phyloP scores from a whole-genome alignment of 495 filamentous ascomycete species.

The Lentithecium fluviatile region DNA sequence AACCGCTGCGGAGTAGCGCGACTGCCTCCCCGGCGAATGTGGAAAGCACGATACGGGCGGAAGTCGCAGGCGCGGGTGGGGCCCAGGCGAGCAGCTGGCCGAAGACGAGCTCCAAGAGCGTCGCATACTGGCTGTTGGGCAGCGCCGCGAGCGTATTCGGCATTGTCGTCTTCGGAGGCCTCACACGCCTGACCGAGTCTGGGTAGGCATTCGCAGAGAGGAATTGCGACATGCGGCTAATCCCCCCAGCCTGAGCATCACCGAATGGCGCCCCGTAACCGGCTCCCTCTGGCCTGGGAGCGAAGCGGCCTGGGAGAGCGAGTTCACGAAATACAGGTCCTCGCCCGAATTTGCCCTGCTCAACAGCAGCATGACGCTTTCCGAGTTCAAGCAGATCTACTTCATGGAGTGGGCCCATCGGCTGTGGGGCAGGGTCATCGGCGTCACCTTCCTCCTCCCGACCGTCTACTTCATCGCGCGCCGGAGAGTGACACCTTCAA shows the following conservation, averaged over 20 bases:
- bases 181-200: conserved; percentile 93
- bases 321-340: conserved; percentile 85
- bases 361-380: conserved; percentile 85
- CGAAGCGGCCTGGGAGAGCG: conserved; percentile 75
- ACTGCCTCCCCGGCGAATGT: background rate
- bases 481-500: conserved; percentile 71
- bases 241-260: conserved; percentile 78
- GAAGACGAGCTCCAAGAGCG: conserved; percentile 64
- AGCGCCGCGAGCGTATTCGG: conserved; percentile 93
- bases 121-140: conserved; percentile 89
- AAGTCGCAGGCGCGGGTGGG: background rate
- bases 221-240: conserved; percentile 21
- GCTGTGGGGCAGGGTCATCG: conserved; percentile 91
- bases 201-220: conserved; percentile 59
- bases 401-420: conserved; percentile 99
- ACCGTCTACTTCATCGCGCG: conserved; percentile 84
- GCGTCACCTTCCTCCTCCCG: conserved; percentile 83
- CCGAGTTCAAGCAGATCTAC: conserved; percentile 97
- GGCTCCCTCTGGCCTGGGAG: conserved; percentile 84
- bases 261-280: conserved; percentile 97
- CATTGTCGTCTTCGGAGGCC: conserved; percentile 90
- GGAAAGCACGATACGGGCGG: background rate
- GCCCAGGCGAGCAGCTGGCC: conserved; percentile 60
- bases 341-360: conserved; percentile 89
- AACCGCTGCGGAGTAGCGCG: conserved; percentile 10